Percentiles rank a stretch among this genome's conserved stretches.
phyloP scores from a whole-genome alignment of 2,329 filamentous ascomycete species.

The Aureobasidium sp. region DNA sequence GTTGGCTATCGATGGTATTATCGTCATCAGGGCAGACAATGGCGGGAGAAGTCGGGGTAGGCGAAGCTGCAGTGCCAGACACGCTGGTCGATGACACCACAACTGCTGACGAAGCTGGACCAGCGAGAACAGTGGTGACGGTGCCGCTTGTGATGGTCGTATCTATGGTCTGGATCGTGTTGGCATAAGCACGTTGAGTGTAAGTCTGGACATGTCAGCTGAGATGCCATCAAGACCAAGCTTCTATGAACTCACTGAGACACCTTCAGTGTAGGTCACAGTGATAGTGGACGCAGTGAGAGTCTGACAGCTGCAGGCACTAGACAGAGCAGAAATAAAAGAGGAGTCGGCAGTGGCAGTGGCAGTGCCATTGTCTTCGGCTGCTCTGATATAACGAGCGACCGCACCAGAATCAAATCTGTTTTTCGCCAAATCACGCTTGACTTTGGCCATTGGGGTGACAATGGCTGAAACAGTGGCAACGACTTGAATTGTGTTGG shows the following conservation, averaged over 20 bases:
- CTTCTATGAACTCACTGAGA: slow-evolving; percentile 17
- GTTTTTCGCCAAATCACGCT: slow-evolving; percentile 17
- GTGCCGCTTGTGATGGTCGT: slow-evolving; percentile 19
- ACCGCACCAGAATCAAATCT: slow-evolving; percentile 17
- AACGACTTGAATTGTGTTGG: slow-evolving; percentile 18
- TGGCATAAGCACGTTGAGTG: slow-evolving; percentile 18
- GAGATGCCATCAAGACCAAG: neutral
- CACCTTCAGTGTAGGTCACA: slow-evolving; percentile 23
- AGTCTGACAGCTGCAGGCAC: slow-evolving; percentile 28
- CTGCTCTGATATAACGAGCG: slow-evolving; percentile 20
- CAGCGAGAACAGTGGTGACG: neutral
- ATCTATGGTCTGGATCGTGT: slow-evolving; percentile 17
- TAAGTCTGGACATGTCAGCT: slow-evolving; percentile 12
- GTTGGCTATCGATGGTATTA: slow-evolving; percentile 26
- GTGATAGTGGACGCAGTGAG: slow-evolving; percentile 23
- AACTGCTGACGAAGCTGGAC: neutral
- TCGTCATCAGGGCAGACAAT: slow-evolving; percentile 29
- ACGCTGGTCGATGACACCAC: slow-evolving; percentile 12
- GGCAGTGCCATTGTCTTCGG: slow-evolving; percentile 15
- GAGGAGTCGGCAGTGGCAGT: slow-evolving; percentile 14
- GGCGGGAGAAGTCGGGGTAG: slow-evolving; percentile 24
- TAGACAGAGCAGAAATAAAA: slow-evolving; percentile 21
- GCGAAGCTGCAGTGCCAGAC: neutral
- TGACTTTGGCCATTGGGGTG: slow-evolving; percentile 15
- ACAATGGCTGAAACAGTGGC: slow-evolving; percentile 23